A percentile compares a stretch with the other conserved stretches of the same genome.
These are phyloP conservation scores for Biscutella laevigata DNA, from an alignment of 441 rosid genomes.

Conservation along the genomic window DNA sequence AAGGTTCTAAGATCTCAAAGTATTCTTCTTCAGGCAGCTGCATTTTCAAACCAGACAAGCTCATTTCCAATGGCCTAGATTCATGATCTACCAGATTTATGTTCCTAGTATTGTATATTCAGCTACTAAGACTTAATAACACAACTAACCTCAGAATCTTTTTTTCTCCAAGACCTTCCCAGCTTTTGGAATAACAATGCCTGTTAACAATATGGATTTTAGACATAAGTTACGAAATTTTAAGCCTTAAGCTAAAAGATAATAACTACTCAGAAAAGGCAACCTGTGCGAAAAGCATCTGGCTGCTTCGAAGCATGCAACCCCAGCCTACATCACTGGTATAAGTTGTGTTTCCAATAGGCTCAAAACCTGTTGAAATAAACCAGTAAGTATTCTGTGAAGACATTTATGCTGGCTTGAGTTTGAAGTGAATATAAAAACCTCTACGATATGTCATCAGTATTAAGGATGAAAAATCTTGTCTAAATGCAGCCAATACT, in stretches of 20 bases:
- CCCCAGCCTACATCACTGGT: slow-evolving; percentile 87
- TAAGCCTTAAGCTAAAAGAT: neutral
- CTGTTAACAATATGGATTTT: slow-evolving; percentile 30
- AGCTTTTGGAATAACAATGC: slow-evolving; percentile 72
- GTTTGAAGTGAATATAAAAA: slow-evolving; percentile 18
- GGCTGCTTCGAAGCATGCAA: slow-evolving; percentile 96
- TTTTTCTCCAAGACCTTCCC: slow-evolving; percentile 73
- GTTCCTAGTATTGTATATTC: neutral
- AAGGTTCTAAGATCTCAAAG: slow-evolving; percentile 60
- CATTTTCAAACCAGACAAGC: slow-evolving; percentile 22
- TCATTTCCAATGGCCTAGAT: neutral
- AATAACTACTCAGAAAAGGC: too few species aligned
- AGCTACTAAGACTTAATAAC: neutral
- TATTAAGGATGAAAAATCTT: slow-evolving; percentile 72
- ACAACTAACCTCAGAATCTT: slow-evolving; percentile 39
- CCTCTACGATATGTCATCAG: slow-evolving; percentile 82
- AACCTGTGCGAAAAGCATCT: slow-evolving; percentile 96
- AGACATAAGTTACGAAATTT: neutral
- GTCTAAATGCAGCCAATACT: slow-evolving; percentile 47
- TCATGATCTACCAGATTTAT: neutral
- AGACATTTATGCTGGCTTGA: neutral
- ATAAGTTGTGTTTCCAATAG: slow-evolving; percentile 51
- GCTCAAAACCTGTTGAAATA: slow-evolving; percentile 51
- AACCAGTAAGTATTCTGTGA: neutral
- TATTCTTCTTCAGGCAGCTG: slow-evolving; percentile 62